phyloP scores from a whole-genome alignment of 2,329 filamentous ascomycete species.

The Zasmidium citrigriseum region DNA sequence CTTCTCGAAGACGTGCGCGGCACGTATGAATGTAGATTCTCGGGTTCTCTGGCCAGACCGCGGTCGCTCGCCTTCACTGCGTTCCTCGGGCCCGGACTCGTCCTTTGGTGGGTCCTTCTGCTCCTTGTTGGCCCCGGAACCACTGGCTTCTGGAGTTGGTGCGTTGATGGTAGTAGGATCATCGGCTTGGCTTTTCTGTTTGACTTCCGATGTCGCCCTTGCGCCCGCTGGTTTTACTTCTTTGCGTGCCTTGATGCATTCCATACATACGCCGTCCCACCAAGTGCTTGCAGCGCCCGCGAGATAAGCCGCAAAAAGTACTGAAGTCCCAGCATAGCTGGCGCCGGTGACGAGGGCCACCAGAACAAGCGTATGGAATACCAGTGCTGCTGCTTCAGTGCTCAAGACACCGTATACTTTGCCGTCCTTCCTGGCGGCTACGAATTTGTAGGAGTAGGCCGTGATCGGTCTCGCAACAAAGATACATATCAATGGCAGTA shows the following conservation, averaged over 20 bases:
- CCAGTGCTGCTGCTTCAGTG: constrained; percentile 41
- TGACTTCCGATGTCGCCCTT: background rate
- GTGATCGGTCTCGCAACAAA: constrained; percentile 49
- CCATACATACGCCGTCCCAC: constrained; percentile 50
- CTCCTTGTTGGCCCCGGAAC: background rate
- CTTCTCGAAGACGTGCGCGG: constrained; percentile 44
- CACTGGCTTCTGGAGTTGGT: background rate
- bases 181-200: background rate
- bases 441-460: background rate
- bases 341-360: constrained; percentile 53
- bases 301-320: constrained; percentile 62
- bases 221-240: background rate
- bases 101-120: background rate
- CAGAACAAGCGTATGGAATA: constrained; percentile 53
- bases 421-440: background rate
- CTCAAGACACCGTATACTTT: background rate
- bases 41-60: background rate
- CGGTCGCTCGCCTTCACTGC: background rate
- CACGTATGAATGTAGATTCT: constrained; percentile 2
- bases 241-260: background rate
- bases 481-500: constrained; percentile 51
- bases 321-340: constrained; percentile 63
- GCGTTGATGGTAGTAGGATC: background rate
- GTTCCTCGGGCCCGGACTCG: background rate
- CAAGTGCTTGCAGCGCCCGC: constrained; percentile 61